phyloP scores from a whole-genome alignment of 352 stramenopile species.

The Phytopythium montanum region DNA sequence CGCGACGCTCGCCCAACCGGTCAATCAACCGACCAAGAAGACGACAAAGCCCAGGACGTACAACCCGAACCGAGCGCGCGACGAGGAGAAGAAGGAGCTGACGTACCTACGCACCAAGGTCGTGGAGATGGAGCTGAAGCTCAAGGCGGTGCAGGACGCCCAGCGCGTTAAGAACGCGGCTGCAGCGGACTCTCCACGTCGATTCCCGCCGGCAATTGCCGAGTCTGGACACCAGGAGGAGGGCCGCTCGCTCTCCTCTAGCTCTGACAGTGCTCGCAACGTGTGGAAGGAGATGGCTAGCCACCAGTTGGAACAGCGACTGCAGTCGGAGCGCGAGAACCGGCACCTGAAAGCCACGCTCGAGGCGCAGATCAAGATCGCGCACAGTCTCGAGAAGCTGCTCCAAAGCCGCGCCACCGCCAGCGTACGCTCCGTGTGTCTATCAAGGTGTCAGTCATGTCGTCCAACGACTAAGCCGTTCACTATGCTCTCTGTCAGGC shows the following conservation, averaged over 20 bases:
- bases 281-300: constrained; percentile 41
- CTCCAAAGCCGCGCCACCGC: constrained; percentile 28
- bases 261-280: constrained; percentile 7
- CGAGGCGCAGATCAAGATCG: constrained; percentile 62
- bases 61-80: constrained; percentile 35
- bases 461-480: neutral
- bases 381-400: constrained; percentile 41
- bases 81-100: constrained; percentile 35
- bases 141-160: constrained; percentile 21
- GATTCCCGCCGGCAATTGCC: neutral
- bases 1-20: neutral
- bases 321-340: constrained; percentile 56
- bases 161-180: neutral
- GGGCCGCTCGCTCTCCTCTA: neutral
- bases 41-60: constrained; percentile 24
- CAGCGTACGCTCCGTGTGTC: constrained; percentile 5
- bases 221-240: neutral
- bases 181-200: neutral
- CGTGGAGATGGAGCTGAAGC: constrained; percentile 34
- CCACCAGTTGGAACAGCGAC: constrained; percentile 34
- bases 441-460: neutral
- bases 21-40: neutral
- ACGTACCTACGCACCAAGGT: constrained; percentile 42
- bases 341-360: constrained; percentile 43
- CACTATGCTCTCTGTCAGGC: constrained; percentile 12